These are phyloP conservation scores for Botrytis tulipae DNA, from an alignment of 2,329 filamentous ascomycete genomes.

Conservation along the genomic window DNA sequence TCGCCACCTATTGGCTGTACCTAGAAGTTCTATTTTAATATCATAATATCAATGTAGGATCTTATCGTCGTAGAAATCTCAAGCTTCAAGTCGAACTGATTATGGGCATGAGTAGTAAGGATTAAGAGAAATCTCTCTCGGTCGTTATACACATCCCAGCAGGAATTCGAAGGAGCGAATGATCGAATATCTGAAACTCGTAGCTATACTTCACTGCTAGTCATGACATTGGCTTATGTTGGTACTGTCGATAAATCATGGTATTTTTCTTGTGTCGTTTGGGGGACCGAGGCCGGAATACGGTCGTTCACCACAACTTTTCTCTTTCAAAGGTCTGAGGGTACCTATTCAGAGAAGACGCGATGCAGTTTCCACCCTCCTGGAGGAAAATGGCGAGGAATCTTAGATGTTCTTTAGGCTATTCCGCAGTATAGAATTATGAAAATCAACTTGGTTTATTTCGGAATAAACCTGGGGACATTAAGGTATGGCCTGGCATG, in stretches of 20 bases:
- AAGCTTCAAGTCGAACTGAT: background rate
- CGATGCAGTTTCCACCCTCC: no score
- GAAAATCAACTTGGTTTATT: background rate
- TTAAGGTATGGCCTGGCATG: fast-evolving
- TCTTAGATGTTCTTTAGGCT: background rate
- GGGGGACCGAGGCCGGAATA: fast-evolving
- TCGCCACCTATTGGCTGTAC: background rate
- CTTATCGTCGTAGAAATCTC: no score
- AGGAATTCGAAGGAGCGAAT: no score
- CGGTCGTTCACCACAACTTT: background rate
- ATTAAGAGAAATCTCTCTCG: background rate
- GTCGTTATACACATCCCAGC: background rate
- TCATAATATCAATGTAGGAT: background rate
- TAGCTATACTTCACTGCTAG: background rate
- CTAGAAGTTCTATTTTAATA: no score
- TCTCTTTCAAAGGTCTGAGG: background rate
- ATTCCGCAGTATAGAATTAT: background rate
- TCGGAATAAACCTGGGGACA: background rate
- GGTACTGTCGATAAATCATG: background rate
- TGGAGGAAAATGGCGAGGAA: background rate
- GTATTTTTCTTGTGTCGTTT: fast-evolving
- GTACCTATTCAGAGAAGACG: background rate
- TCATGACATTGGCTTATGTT: background rate
- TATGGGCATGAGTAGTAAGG: background rate
- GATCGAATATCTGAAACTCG: no score